Conservation (phyloP, 306 rosid genomes). For the Glycyrrhiza uralensis region DNA sequence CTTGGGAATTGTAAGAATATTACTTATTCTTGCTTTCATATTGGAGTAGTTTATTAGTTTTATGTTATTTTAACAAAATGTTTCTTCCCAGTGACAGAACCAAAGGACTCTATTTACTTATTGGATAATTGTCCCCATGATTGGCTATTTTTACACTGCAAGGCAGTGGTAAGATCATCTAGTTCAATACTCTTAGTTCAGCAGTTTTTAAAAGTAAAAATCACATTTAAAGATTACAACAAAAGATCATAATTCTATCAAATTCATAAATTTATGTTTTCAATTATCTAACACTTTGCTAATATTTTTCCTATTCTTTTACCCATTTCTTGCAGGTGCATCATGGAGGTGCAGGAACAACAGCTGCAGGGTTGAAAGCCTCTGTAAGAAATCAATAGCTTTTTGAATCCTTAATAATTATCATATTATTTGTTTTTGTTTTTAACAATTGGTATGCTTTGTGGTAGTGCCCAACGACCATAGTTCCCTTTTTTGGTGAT, state of each 20-base stretch:
- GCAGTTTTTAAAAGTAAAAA: neutral
- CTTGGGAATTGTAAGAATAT: slow-evolving; percentile 78
- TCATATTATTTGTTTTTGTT: neutral
- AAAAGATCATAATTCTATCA: neutral
- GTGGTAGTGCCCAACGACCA: slow-evolving; percentile 82
- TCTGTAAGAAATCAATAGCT: slow-evolving; percentile 56
- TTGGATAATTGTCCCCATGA: slow-evolving; percentile 95
- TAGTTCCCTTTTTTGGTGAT: slow-evolving; percentile 96
- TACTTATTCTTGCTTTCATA: neutral
- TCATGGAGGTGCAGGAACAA: slow-evolving; percentile 99
- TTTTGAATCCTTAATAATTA: slow-evolving; percentile 5
- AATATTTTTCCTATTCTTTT: slow-evolving; percentile 21
- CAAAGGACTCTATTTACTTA: slow-evolving; percentile 71
- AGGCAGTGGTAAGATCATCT: slow-evolving; percentile 90
- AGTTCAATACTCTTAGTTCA: slow-evolving; percentile 1
- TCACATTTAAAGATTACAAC: neutral
- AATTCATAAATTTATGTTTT: neutral
- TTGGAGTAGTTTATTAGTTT: neutral
- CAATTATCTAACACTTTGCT: neutral
- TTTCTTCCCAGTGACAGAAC: slow-evolving; percentile 82
- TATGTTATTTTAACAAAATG: slow-evolving; percentile 8
- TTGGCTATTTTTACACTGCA: slow-evolving; percentile 97
- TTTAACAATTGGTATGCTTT: slow-evolving; percentile 13
- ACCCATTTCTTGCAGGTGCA: slow-evolving; percentile 61
- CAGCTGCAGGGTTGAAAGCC: slow-evolving; percentile 98